Conservation (phyloP, 23 red algal genomes). For the Gracilariopsis chorda region DNA sequence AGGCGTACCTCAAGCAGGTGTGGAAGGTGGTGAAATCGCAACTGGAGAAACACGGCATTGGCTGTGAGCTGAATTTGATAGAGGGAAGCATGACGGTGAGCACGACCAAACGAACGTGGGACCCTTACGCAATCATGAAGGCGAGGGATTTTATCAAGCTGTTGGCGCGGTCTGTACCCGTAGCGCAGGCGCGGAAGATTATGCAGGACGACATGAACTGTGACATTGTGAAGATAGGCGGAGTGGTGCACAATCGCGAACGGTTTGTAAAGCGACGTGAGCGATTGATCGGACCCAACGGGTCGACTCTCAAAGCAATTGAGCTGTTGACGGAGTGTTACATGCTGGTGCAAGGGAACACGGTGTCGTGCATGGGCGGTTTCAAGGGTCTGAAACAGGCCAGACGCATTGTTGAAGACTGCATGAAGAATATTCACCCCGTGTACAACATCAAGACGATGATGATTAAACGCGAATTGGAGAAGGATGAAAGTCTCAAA, state of each 20-base stretch:
- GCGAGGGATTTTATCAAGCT: constrained; percentile 97
- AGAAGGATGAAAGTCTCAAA: constrained; percentile 79
- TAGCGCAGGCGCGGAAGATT: constrained; percentile 86
- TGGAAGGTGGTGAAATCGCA: constrained; percentile 81
- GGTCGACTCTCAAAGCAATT: constrained; percentile 95
- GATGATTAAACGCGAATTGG: constrained; percentile 98
- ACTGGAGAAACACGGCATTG: constrained; percentile 68
- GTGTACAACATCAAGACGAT: constrained; percentile 98
- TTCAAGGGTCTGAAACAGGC: constrained; percentile 91
- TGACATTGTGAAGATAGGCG: constrained; percentile 90
- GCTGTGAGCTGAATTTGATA: constrained; percentile 81
- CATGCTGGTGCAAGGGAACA: constrained; percentile 96
- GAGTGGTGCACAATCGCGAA: constrained; percentile 82
- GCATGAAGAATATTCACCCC: constrained; percentile 94
- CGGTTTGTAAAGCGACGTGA: constrained; percentile 93
- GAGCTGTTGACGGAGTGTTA: constrained; percentile 98
- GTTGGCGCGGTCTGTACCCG: constrained; percentile 88
- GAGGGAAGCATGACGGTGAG: constrained; percentile 94
- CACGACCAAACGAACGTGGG: constrained; percentile 86
- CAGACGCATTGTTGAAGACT: constrained; percentile 90
- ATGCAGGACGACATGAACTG: constrained; percentile 78
- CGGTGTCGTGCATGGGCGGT: constrained; percentile 88
- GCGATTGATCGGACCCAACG: constrained; percentile 93
- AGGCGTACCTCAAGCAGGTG: constrained; percentile 91
- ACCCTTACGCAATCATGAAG: constrained; percentile 89